Evolutionary conservation across 768 basidiomycete genomes (phyloP).

Genomic region (Zangia roseola): DNA sequence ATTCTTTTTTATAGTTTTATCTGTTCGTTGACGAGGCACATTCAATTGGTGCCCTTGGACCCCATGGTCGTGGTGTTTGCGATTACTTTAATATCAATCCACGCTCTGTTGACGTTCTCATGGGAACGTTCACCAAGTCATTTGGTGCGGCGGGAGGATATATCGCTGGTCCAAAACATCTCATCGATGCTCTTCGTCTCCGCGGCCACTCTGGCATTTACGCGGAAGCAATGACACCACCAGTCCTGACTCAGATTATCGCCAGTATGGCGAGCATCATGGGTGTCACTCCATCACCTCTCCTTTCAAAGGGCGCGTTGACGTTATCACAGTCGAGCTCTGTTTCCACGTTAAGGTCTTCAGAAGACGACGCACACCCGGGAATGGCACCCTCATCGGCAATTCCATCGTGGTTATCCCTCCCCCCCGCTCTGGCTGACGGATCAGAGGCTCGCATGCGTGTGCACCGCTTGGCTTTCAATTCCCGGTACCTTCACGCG

Average conservation of each 20-base stretch:
- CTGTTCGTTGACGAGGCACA: conserved; percentile 97
- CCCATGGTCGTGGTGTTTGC: conserved; percentile 89
- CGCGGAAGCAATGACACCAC: conserved; percentile 87
- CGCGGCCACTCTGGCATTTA: conserved; percentile 81
- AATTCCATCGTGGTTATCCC: conserved; percentile 76
- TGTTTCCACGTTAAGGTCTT: conserved; percentile 24
- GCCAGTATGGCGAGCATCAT: conserved; percentile 97
- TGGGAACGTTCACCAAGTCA: conserved; percentile 98
- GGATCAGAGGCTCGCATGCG: conserved; percentile 84
- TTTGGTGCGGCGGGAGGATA: conserved; percentile 96
- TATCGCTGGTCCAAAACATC: conserved; percentile 76
- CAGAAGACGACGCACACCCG: conserved; percentile 53
- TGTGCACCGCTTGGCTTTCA: conserved; percentile 89
- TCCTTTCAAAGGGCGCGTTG: conserved; percentile 24
- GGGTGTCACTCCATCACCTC: conserved; percentile 58
- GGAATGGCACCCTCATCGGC: conserved; percentile 65
- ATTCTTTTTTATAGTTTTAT: conserved; percentile 66
- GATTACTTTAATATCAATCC: conserved; percentile 93
- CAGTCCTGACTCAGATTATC: conserved; percentile 87
- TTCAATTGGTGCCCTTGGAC: conserved; percentile 94
- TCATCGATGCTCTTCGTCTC: conserved; percentile 81
- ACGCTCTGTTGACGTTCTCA: conserved; percentile 81
- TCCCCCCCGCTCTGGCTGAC: conserved; percentile 70
- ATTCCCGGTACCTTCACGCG: conserved; percentile 85
- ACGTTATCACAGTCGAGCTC: conserved; percentile 33